These are phyloP conservation scores for Lablab purpureus DNA, from an alignment of 306 rosid genomes.

Conservation along the genomic window DNA sequence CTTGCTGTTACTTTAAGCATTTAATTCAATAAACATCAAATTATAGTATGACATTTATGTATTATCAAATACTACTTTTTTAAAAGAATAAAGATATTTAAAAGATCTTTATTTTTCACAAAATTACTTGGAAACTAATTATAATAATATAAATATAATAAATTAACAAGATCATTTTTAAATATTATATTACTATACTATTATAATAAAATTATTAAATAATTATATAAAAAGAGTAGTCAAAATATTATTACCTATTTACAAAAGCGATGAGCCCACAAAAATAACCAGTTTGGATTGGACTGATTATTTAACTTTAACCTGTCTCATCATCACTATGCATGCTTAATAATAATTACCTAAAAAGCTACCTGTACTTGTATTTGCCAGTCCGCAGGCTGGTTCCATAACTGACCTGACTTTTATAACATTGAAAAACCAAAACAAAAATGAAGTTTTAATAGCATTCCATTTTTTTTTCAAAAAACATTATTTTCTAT, in stretches of 20 bases:
- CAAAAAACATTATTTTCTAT: constrained; percentile 17
- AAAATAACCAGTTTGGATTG: not conserved
- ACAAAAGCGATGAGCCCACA: too few species aligned
- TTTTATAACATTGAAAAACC: not conserved
- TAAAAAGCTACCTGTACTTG: not conserved
- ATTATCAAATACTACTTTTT: too few species aligned
- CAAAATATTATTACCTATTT: too few species aligned
- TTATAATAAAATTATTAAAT: too few species aligned
- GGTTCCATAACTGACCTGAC: not conserved
- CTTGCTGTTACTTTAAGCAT: not conserved
- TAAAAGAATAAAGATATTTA: too few species aligned
- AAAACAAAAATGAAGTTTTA: not conserved
- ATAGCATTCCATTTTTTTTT: not conserved
- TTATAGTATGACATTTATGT: not conserved
- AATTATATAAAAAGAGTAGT: too few species aligned
- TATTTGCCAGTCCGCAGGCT: not conserved
- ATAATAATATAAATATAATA: too few species aligned
- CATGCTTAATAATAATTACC: too few species aligned
- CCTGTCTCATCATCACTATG: not conserved
- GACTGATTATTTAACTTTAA: not conserved
- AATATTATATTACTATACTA: too few species aligned
- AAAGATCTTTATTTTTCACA: too few species aligned
- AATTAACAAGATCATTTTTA: too few species aligned
- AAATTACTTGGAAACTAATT: too few species aligned
- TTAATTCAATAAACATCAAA: not conserved